phyloP scores from a whole-genome alignment of 1,284 basidiomycete genomes.

The Coniferiporia weirii region DNA sequence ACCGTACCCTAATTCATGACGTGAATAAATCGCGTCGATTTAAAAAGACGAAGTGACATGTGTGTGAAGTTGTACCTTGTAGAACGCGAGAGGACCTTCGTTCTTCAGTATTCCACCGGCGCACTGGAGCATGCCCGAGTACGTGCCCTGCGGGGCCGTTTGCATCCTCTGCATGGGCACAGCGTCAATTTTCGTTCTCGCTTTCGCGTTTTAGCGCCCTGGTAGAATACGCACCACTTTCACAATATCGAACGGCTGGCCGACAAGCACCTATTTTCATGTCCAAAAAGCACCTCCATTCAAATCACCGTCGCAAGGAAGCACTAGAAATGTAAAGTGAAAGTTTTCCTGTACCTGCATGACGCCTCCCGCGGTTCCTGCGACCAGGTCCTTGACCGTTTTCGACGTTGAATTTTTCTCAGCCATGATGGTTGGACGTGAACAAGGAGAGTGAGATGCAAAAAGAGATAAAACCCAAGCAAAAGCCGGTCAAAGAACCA shows the following conservation, averaged over 20 bases:
- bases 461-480: neutral
- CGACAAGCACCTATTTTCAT: conserved; percentile 68
- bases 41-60: neutral
- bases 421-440: conserved; percentile 1
- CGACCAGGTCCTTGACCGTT: conserved; percentile 37
- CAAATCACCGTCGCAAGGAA: conserved; percentile 11
- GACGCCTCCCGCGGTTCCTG: conserved; percentile 44
- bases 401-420: conserved; percentile 19
- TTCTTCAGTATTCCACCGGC: conserved; percentile 83
- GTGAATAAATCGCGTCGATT: neutral
- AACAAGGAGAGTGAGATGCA: neutral
- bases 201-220: neutral
- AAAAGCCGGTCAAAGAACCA: neutral
- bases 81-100: conserved; percentile 92
- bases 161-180: conserved; percentile 69
- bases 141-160: conserved; percentile 88
- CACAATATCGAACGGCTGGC: conserved; percentile 95
- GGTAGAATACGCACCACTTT: conserved; percentile 68
- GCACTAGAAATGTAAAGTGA: neutral
- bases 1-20: conserved; percentile 84
- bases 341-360: conserved; percentile 34
- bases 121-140: conserved; percentile 84
- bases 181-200: conserved; percentile 16
- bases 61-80: conserved; percentile 61
- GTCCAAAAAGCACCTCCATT: conserved; percentile 13